phyloP scores from a whole-genome alignment of 495 filamentous ascomycete species.

The Penicillium nucicola region DNA sequence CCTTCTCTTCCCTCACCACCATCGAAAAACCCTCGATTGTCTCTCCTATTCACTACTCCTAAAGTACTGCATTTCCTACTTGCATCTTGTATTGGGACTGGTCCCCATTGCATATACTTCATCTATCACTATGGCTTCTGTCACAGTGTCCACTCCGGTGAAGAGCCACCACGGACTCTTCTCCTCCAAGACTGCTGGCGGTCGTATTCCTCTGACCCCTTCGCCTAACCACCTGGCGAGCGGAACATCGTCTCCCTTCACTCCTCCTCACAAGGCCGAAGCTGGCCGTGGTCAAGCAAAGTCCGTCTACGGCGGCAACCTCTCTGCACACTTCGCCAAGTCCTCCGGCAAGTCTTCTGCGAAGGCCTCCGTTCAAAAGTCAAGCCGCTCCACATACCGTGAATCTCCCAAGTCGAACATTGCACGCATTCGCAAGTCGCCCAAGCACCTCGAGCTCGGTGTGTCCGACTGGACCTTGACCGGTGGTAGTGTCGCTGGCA shows the following conservation, averaged over 20 bases:
- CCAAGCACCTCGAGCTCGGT: constrained; percentile 83
- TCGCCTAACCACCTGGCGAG: constrained; percentile 66
- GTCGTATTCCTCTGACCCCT: constrained; percentile 90
- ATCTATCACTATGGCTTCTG: constrained; percentile 72
- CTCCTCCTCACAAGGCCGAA: constrained; percentile 66
- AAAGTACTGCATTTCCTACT: constrained; percentile 7
- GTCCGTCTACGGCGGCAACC: constrained; percentile 70
- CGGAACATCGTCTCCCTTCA: constrained; percentile 70
- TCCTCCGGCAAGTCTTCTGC: constrained; percentile 32
- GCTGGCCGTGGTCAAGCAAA: constrained; percentile 50
- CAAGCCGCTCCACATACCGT: constrained; percentile 36
- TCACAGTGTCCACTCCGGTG: constrained; percentile 83
- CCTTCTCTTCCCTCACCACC: constrained; percentile 18
- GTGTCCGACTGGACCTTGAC: constrained; percentile 90
- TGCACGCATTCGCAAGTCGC: constrained; percentile 64
- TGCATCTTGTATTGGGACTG: constrained; percentile 11
- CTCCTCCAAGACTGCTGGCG: constrained; percentile 86
- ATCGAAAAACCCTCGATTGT: constrained; percentile 22
- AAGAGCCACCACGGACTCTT: constrained; percentile 94
- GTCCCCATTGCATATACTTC: constrained; percentile 10
- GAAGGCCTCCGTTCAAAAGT: constrained; percentile 17
- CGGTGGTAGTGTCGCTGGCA: constrained; percentile 66
- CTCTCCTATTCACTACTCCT: constrained; percentile 16
- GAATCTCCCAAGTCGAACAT: constrained; percentile 95
- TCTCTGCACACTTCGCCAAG: constrained; percentile 71